phyloP scores from a whole-genome alignment of 2,329 filamentous ascomycete species.

The Exophiala spinifera region DNA sequence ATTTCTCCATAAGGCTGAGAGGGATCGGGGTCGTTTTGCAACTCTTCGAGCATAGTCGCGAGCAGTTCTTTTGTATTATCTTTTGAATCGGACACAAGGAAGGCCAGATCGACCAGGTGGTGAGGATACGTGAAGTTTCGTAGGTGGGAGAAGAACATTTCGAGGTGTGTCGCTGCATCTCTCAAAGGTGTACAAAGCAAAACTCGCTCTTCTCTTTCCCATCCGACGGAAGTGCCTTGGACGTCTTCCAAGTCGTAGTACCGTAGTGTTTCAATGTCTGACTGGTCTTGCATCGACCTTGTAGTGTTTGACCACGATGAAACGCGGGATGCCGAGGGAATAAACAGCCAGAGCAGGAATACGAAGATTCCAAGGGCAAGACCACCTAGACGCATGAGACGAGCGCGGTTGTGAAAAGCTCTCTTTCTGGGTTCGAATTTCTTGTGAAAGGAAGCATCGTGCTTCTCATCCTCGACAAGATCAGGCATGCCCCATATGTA shows the following conservation, averaged over 20 bases:
- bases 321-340: conserved; percentile 66
- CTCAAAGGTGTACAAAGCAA: conserved; percentile 89
- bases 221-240: conserved; percentile 85
- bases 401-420: conserved; percentile 19
- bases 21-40: conserved; percentile 76
- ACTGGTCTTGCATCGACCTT: conserved; percentile 46
- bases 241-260: conserved; percentile 95
- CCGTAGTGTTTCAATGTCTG: conserved; percentile 88
- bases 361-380: conserved; percentile 59
- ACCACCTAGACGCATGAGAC: conserved; percentile 20
- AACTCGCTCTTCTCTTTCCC: conserved; percentile 95
- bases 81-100: conserved; percentile 95
- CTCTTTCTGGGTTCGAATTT: conserved; percentile 24
- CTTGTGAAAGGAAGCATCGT: conserved; percentile 17
- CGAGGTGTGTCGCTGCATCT: conserved; percentile 85
- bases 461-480: conserved; percentile 28
- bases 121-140: conserved; percentile 97
- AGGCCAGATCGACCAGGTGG: conserved; percentile 91
- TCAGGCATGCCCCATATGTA: conserved; percentile 24
- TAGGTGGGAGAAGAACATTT: conserved; percentile 98
- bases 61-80: conserved; percentile 80
- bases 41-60: conserved; percentile 67
- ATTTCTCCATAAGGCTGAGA: conserved; percentile 90
- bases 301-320: conserved; percentile 8
- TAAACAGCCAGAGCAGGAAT: conserved; percentile 66